Percentiles rank a stretch among this genome's conserved stretches.
Conservation (phyloP, 208 protist genomes). For the Crithidia expoeki region DNA sequence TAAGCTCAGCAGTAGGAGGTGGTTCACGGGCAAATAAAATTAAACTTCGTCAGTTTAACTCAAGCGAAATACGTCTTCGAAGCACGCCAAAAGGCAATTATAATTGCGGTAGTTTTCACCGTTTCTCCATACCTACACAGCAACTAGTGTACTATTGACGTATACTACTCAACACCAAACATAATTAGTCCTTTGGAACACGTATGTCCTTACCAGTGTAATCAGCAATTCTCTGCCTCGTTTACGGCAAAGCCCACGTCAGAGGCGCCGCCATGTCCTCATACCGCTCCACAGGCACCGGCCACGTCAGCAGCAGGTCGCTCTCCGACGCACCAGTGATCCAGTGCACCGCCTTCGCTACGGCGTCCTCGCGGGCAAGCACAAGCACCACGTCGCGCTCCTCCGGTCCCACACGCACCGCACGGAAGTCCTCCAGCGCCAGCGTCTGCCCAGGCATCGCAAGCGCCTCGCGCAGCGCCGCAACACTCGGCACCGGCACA, state of each 20-base stretch:
- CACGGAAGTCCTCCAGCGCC: constrained; percentile 59
- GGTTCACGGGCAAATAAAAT: too few relatives aligned
- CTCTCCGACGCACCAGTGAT: constrained; percentile 45
- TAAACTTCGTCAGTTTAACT: too few relatives aligned
- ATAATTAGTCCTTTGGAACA: too few relatives aligned
- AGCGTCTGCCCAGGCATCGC: constrained; percentile 52
- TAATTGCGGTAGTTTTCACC: too few relatives aligned
- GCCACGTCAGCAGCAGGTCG: constrained; percentile 52
- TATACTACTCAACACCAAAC: too few relatives aligned
- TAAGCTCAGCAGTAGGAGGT: too few relatives aligned
- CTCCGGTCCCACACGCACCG: constrained; percentile 32
- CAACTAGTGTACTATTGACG: too few relatives aligned
- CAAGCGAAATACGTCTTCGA: too few relatives aligned
- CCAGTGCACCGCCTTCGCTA: constrained; percentile 46
- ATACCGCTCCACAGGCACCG: constrained; percentile 39
- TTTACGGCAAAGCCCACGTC: constrained; percentile 21
- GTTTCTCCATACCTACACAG: too few relatives aligned
- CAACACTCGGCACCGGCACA: constrained; percentile 6
- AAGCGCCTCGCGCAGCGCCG: constrained; percentile 25
- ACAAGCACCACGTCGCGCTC: constrained; percentile 34
- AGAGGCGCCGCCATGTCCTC: constrained; percentile 47
- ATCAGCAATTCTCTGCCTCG: too few relatives aligned
- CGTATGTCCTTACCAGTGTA: too few relatives aligned
- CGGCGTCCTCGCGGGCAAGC: constrained; percentile 38
- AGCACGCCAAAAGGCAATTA: too few relatives aligned